phyloP scores from a whole-genome alignment of 140 eudicot species.

The Erigeron philadelphicus region DNA sequence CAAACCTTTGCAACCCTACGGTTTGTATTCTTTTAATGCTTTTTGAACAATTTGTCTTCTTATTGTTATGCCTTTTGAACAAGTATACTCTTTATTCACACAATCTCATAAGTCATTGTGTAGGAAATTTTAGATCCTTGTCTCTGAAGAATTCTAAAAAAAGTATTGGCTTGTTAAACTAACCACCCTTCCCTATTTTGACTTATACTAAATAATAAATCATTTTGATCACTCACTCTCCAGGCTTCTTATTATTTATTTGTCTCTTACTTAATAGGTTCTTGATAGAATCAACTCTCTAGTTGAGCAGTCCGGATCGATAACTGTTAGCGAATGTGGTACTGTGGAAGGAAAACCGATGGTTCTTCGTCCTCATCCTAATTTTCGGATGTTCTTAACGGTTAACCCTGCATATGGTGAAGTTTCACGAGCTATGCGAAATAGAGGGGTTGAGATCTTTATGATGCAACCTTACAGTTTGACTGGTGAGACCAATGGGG shows the following conservation, averaged over 20 bases:
- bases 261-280: constrained; percentile 45
- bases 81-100: neutral
- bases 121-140: neutral
- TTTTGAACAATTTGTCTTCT: neutral
- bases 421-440: constrained; percentile 95
- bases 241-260: neutral
- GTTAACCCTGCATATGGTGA: constrained; percentile 87
- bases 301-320: constrained; percentile 89
- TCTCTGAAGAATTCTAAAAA: neutral
- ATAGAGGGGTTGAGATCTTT: constrained; percentile 86
- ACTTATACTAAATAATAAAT: neutral
- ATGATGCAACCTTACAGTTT: constrained; percentile 73
- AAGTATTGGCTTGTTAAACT: no score
- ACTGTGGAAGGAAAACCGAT: constrained; percentile 72
- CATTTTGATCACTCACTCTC: neutral
- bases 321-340: constrained; percentile 94
- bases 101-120: neutral
- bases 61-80: no score
- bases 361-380: constrained; percentile 76
- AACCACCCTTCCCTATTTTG: neutral
- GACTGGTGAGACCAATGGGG: constrained; percentile 31
- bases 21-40: constrained; percentile 35
- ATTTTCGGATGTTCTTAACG: constrained; percentile 85
- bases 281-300: constrained; percentile 96
- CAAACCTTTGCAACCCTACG: constrained; percentile 98